Conservation (phyloP, 371 early-diverging fungal species). For the Zychaea mexicana region DNA sequence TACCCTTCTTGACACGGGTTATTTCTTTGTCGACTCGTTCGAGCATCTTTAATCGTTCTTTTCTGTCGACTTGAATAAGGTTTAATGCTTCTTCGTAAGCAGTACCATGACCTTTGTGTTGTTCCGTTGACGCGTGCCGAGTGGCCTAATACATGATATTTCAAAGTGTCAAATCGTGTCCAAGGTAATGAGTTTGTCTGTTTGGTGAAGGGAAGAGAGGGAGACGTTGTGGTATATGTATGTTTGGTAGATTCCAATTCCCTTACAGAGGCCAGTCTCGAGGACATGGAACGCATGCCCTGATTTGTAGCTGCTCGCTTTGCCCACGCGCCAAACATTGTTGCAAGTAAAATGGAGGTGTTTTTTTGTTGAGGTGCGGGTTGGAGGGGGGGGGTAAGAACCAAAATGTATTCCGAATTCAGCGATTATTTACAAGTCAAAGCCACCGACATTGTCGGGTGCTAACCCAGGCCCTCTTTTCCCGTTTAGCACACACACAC, state of each 20-base stretch:
- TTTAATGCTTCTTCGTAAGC: conserved; percentile 82
- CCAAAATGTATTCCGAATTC: not conserved
- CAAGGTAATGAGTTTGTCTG: no score
- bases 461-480: no score
- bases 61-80: conserved; percentile 67
- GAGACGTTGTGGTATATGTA: not conserved
- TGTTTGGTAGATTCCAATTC: not conserved
- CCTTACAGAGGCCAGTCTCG: conserved; percentile 1
- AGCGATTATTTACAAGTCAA: not conserved
- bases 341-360: not conserved
- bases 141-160: conserved; percentile 3
- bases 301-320: conserved; percentile 2
- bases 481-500: not conserved
- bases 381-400: not conserved
- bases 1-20: conserved; percentile 54
- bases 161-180: not conserved
- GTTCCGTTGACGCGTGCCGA: conserved; percentile 21
- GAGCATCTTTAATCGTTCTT: conserved; percentile 59
- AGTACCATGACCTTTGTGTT: conserved; percentile 30
- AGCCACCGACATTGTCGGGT: not conserved
- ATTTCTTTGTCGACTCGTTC: conserved; percentile 52
- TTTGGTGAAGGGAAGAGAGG: no score
- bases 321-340: conserved; percentile 5
- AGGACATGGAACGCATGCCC: not conserved
- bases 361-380: not conserved